phyloP scores from a whole-genome alignment of 805 yeast genomes.

The Zygosaccharomyces siamensis region DNA sequence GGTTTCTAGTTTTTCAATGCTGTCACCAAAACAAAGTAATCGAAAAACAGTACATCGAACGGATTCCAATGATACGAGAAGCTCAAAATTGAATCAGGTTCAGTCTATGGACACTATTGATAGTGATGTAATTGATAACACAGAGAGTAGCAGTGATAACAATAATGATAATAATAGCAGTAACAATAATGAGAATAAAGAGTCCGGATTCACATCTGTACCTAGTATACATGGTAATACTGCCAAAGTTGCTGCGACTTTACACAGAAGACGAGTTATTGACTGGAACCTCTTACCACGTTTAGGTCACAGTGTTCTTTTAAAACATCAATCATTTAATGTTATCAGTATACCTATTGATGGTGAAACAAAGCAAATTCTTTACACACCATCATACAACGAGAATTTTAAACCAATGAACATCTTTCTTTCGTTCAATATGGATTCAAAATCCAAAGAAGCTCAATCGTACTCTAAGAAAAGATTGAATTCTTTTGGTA shows the following conservation, averaged over 20 bases:
- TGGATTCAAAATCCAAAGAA: conserved; percentile 21
- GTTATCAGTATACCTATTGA: conserved; percentile 20
- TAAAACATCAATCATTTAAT: conserved; percentile 22
- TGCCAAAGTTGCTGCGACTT: conserved; percentile 14
- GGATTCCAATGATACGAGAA: background rate
- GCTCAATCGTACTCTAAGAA: conserved; percentile 18
- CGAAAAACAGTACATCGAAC: background rate
- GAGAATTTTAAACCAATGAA: conserved; percentile 23
- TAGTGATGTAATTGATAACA: background rate
- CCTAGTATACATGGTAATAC: conserved; percentile 20
- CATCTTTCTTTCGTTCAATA: conserved; percentile 26
- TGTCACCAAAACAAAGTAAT: conserved; percentile 1
- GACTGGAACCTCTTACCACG: conserved; percentile 29
- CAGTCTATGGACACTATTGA: background rate
- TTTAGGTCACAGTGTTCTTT: conserved; percentile 17
- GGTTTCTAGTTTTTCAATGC: background rate
- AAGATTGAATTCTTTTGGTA: conserved; percentile 23
- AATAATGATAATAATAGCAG: background rate
- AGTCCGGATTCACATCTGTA: conserved; percentile 7
- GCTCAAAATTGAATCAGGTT: background rate
- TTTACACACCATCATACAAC: conserved; percentile 28
- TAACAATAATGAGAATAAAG: conserved; percentile 2
- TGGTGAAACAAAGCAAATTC: conserved; percentile 24
- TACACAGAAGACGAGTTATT: conserved; percentile 15
- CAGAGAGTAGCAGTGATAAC: background rate